Conservation (phyloP, 73 alveolate genomes). For the Effrenium voratum region DNA sequence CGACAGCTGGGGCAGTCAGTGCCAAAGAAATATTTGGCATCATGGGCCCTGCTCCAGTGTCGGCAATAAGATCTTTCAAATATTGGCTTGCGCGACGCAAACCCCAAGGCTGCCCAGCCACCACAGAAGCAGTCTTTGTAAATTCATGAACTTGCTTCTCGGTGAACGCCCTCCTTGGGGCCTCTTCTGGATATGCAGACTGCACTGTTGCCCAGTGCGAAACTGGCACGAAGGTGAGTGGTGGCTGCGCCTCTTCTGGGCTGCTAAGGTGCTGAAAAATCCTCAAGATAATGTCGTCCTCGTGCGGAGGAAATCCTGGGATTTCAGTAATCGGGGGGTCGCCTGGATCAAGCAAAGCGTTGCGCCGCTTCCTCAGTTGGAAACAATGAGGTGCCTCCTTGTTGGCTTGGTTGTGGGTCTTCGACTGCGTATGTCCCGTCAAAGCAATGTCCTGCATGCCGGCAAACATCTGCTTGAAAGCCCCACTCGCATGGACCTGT, state of each 20-base stretch:
- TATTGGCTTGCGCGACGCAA: not conserved
- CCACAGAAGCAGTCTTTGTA: not conserved
- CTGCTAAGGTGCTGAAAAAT: not conserved
- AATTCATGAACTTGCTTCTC: not conserved
- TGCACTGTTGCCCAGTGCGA: not conserved
- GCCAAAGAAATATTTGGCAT: too few relatives aligned
- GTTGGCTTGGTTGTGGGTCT: not conserved
- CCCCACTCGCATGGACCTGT: not conserved
- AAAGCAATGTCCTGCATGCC: not conserved
- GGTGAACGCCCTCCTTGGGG: not conserved
- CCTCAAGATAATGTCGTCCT: not conserved
- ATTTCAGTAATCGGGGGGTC: too few relatives aligned
- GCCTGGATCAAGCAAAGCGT: too few relatives aligned
- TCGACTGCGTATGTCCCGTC: not conserved
- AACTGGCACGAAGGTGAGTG: not conserved
- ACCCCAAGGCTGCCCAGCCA: not conserved
- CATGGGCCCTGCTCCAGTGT: too few relatives aligned
- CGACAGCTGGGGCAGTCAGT: too few relatives aligned
- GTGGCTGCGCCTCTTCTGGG: not conserved
- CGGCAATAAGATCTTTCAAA: not conserved
- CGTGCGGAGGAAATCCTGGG: not conserved
- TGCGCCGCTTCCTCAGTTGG: not conserved
- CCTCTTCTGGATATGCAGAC: not conserved
- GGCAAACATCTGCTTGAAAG: not conserved
- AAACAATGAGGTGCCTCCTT: not conserved